These are phyloP conservation scores for Pseudevernia furfuracea DNA, from an alignment of 495 filamentous ascomycete species.

Conservation along the genomic window DNA sequence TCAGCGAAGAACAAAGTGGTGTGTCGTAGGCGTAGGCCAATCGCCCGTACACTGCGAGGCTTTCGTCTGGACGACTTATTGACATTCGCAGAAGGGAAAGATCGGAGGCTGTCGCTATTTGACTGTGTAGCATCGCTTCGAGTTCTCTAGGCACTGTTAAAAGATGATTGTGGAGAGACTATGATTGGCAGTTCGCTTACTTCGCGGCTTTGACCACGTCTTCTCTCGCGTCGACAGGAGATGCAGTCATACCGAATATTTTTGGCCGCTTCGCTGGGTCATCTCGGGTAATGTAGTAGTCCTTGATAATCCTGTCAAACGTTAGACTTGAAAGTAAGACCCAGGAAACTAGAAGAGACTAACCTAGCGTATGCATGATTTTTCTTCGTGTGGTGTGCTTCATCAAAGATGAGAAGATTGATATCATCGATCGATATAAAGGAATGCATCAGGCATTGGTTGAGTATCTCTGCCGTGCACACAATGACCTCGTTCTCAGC, in stretches of 20 bases:
- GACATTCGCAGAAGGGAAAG: conserved; percentile 51
- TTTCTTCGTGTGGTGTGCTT: conserved; percentile 95
- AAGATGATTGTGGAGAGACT: neutral
- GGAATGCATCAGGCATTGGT: conserved; percentile 68
- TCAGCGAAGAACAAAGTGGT: conserved; percentile 50
- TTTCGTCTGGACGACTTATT: conserved; percentile 54
- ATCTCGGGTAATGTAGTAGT: conserved; percentile 58
- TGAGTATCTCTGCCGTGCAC: conserved; percentile 83
- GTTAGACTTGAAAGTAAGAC: conserved; percentile 12
- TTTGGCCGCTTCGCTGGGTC: conserved; percentile 52
- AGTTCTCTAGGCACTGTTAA: conserved; percentile 48
- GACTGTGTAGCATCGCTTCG: conserved; percentile 67
- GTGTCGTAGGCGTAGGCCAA: conserved; percentile 53
- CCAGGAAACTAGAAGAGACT: conserved; percentile 13
- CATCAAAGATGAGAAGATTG: conserved; percentile 90
- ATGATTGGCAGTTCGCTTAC: conserved; percentile 28
- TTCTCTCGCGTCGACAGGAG: conserved; percentile 78
- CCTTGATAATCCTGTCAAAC: conserved; percentile 63
- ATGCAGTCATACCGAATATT: conserved; percentile 96
- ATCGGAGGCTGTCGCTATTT: conserved; percentile 76
- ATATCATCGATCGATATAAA: conserved; percentile 77
- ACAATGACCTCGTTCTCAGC: conserved; percentile 77
- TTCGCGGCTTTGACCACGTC: conserved; percentile 61
- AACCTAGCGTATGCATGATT: conserved; percentile 81
- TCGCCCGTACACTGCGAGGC: conserved; percentile 48